Base-by-base conservation (phyloP, 1,284 basidiomycete species). In the Mycena sp. region DNA sequence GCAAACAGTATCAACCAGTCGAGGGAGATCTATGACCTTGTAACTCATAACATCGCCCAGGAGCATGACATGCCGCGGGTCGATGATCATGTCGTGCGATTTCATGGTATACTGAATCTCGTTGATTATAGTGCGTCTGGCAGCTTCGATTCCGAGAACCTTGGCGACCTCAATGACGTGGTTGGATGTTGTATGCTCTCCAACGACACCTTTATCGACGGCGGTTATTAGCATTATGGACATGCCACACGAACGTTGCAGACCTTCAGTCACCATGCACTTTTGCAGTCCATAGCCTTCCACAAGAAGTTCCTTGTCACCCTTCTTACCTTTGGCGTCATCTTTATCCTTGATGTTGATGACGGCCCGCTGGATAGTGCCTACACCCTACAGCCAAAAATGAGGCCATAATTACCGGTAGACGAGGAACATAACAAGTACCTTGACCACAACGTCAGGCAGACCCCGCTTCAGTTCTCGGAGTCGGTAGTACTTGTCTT, bases 1-100 rank as follows among this genome's bases (percentile, higher is more conserved):
- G 55, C 12, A 41, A 50, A n/a, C 32, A 29, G 35, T 23, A 25
- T 38, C 26, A 30, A 45, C n/a, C 14, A 50, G 10, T 16, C 9
- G 17, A 48, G 2, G 49, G n/a, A 46, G 28, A 43, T 25, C 28
- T 60, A 76, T 30, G 67, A 89, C 92, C 88, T 99, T 99, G 83
- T 98, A 99, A 32, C 91, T 91, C 98, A 99, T 99, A 64, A 99
- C 95, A 77, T 99, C 98, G 49, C 96, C 98, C 12, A 99, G 86
- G 53, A 99, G 81, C 95, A 99, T 99, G 72, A 99, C 95, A 79
- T 99, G 98, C 59, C 98, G 93, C 62, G 97, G 97, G 77, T 99
- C 98, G 72, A 99, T 99, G 64, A 90, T 96, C 94, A 99, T 97
- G 71, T 96, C 96, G 81, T 99, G 98, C 57, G 91, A 93, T 68